These are phyloP conservation scores for Paramarasmius palmivorus DNA, from an alignment of 1,284 basidiomycete species.

Conservation along the genomic window DNA sequence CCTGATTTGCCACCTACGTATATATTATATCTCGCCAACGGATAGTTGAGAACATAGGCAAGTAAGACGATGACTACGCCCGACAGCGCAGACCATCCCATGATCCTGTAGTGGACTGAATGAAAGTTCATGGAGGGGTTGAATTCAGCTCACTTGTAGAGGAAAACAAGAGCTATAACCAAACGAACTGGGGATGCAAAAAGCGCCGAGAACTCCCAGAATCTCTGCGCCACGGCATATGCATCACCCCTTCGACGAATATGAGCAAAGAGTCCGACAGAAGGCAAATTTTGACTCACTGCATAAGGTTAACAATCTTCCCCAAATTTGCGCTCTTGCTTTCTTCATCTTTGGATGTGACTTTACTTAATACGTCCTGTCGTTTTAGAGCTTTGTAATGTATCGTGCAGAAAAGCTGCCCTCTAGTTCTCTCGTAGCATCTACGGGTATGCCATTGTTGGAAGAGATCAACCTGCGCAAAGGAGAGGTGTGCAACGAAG, in stretches of 20 bases:
- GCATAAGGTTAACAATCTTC: constrained; percentile 73
- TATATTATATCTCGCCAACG: constrained; percentile 65
- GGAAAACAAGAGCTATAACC: constrained; percentile 69
- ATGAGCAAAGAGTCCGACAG: background rate
- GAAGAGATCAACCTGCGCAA: constrained; percentile 68
- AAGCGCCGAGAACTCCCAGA: constrained; percentile 70
- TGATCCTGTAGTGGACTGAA: constrained; percentile 45
- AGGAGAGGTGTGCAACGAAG: constrained; percentile 67
- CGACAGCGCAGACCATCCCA: constrained; percentile 82
- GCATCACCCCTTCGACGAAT: constrained; percentile 54
- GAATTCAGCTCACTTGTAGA: constrained; percentile 59
- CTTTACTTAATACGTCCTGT: constrained; percentile 61
- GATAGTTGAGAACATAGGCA: constrained; percentile 67
- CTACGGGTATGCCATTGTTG: constrained; percentile 65
- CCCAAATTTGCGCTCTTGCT: constrained; percentile 59
- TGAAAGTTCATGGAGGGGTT: constrained; percentile 1
- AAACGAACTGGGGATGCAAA: constrained; percentile 76
- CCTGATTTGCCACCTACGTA: constrained; percentile 44
- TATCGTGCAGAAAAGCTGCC: constrained; percentile 68
- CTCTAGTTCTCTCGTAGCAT: constrained; percentile 68
- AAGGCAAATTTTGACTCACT: constrained; percentile 39
- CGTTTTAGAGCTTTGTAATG: constrained; percentile 71
- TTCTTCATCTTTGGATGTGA: constrained; percentile 41
- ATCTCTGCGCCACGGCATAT: constrained; percentile 69
- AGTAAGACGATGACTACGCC: constrained; percentile 74